Conservation (phyloP, 2,329 filamentous ascomycete genomes). For the Curvularia spicifera region DNA sequence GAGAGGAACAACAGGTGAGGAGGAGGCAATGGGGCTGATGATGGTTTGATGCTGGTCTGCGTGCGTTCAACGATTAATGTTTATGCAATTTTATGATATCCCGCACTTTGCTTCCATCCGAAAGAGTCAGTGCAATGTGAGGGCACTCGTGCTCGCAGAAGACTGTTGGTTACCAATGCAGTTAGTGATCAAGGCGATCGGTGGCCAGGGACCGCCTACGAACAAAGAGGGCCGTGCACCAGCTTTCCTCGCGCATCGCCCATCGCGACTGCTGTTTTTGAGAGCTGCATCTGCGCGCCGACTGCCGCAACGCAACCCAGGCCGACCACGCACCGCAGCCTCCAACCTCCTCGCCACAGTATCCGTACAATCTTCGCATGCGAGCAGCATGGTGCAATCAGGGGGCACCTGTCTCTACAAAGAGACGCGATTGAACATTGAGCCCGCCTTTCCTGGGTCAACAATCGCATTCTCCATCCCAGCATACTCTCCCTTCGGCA, state of each 20-base stretch:
- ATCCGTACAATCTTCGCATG: slow-evolving; percentile 54
- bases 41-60: slow-evolving; percentile 16
- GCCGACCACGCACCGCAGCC: slow-evolving; percentile 21
- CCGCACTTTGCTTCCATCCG: background rate
- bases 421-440: slow-evolving; percentile 84
- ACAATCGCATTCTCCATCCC: slow-evolving; percentile 67
- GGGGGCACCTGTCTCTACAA: slow-evolving; percentile 76
- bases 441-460: slow-evolving; percentile 71
- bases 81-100: slow-evolving; percentile 12
- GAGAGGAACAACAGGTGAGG: slow-evolving; percentile 56
- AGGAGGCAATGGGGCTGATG: background rate
- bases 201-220: slow-evolving; percentile 1
- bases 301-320: slow-evolving; percentile 24
- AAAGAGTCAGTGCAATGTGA: background rate
- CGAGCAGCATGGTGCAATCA: slow-evolving; percentile 70
- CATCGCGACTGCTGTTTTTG: slow-evolving; percentile 45
- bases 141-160: background rate
- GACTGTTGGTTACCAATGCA: background rate
- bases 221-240: slow-evolving; percentile 24
- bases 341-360: slow-evolving; percentile 9
- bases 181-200: background rate
- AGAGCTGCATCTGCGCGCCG: slow-evolving; percentile 31
- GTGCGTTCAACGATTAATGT: slow-evolving; percentile 6
- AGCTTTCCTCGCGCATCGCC: slow-evolving; percentile 27
- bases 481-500: slow-evolving; percentile 41